A percentile compares a stretch with the other conserved stretches of the same genome.
Evolutionary conservation across 1,139 yeast genomes (phyloP).

Genomic region (Scheffersomyces titani): DNA sequence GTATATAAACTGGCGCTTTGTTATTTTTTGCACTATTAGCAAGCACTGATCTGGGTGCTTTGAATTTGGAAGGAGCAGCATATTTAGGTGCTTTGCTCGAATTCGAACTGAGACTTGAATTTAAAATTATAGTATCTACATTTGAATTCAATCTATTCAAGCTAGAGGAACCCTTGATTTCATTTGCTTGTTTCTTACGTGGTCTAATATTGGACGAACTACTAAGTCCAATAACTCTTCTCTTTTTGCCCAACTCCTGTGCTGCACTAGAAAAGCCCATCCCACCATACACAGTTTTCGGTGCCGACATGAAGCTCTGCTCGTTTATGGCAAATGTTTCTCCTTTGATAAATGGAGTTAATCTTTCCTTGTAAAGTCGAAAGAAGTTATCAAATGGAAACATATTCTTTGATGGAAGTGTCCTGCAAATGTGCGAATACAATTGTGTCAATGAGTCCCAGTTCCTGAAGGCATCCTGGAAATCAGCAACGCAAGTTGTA

Average conservation of each 20-base stretch:
- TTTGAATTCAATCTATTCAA: background rate
- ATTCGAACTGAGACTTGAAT: constrained; percentile 4
- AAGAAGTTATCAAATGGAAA: constrained; percentile 9
- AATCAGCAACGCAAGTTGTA: constrained; percentile 5
- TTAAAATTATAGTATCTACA: constrained; percentile 3
- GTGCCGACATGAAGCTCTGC: constrained; percentile 4
- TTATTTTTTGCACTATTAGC: background rate
- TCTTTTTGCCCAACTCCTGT: constrained; percentile 5
- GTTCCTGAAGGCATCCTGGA: constrained; percentile 20
- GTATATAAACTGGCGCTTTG: constrained; percentile 30
- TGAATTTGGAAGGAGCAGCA: background rate
- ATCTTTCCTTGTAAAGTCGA: constrained; percentile 10
- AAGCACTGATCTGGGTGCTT: background rate
- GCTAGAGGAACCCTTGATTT: background rate
- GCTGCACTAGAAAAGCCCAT: constrained; percentile 14
- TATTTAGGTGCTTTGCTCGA: constrained; percentile 5
- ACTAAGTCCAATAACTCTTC: background rate
- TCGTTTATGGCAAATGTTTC: constrained; percentile 11
- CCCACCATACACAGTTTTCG: constrained; percentile 3
- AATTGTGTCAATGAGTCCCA: constrained; percentile 16
- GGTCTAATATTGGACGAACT: background rate
- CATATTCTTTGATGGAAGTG: constrained; percentile 4
- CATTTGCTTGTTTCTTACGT: background rate
- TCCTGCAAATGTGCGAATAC: constrained; percentile 16
- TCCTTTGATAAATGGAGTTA: constrained; percentile 14